Conservation (phyloP, 345 rosid genomes). For the Firmiana major region DNA sequence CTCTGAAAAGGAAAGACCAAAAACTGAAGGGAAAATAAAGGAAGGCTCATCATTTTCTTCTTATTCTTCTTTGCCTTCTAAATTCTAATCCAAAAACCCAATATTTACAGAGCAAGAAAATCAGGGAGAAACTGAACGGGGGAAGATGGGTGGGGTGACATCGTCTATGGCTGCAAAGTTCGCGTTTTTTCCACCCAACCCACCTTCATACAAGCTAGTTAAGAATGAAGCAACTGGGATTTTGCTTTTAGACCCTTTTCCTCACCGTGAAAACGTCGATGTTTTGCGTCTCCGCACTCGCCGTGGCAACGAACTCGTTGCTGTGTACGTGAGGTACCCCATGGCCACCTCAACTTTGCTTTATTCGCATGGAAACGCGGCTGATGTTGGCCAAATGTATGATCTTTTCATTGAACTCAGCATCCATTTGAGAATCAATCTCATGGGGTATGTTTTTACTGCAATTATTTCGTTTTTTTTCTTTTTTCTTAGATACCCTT, state of each 20-base stretch:
- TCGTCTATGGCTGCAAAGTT: conserved; percentile 97
- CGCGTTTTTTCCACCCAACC: conserved; percentile 93
- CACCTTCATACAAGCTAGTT: conserved; percentile 74
- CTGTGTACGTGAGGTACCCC: conserved; percentile 73
- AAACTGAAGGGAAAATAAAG: neutral
- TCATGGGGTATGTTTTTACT: conserved; percentile 59
- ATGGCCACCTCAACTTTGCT: conserved; percentile 83
- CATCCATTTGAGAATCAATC: conserved; percentile 81
- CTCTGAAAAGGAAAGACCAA: neutral
- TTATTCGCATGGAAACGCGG: conserved; percentile 92
- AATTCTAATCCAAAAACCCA: conserved; percentile 14
- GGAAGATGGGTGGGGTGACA: conserved; percentile 81
- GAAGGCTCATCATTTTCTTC: conserved; percentile 17
- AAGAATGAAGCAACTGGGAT: conserved; percentile 57
- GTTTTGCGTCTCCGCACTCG: conserved; percentile 70
- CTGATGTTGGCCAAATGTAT: conserved; percentile 97
- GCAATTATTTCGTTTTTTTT: neutral
- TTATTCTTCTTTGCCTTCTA: conserved; percentile 14
- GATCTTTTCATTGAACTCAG: conserved; percentile 93
- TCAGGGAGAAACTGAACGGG: conserved; percentile 5
- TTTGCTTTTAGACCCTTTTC: conserved; percentile 57
- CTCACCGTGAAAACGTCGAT: conserved; percentile 86
- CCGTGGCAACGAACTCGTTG: conserved; percentile 74
- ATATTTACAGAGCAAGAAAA: neutral
- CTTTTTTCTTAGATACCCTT: neutral